phyloP scores from a whole-genome alignment of 2,329 filamentous ascomycete genomes.

The Botrytis cinerea region DNA sequence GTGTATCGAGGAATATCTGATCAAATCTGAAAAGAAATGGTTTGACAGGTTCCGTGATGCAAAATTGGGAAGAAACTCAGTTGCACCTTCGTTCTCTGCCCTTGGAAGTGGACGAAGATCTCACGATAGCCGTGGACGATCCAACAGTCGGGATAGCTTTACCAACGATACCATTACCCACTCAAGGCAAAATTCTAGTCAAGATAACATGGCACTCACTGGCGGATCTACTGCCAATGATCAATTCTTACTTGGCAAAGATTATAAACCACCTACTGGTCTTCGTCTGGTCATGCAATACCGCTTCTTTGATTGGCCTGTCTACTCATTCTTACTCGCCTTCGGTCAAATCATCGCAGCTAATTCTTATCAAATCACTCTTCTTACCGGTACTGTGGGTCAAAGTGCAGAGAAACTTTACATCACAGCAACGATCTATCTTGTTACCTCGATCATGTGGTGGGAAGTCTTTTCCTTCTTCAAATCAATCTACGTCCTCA shows the following conservation, averaged over 20 bases:
- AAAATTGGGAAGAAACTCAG: constrained; percentile 6
- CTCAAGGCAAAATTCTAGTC: constrained; percentile 23
- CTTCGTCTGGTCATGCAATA: constrained; percentile 56
- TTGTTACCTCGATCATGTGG: constrained; percentile 60
- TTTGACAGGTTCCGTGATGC: constrained; percentile 54
- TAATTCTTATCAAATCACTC: constrained; percentile 68
- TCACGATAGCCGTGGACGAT: constrained; percentile 20
- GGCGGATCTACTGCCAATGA: constrained; percentile 19
- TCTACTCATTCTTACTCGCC: constrained; percentile 63
- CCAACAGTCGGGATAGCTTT: constrained; percentile 11
- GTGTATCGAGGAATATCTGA: constrained; percentile 66
- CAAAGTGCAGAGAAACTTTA: constrained; percentile 61
- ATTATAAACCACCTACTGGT: constrained; percentile 57
- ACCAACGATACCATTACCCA: constrained; percentile 22
- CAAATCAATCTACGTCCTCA: constrained; percentile 51
- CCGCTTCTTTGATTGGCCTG: constrained; percentile 63
- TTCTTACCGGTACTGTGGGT: constrained; percentile 64
- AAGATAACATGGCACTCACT: constrained; percentile 20
- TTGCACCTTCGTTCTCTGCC: constrained; percentile 9
- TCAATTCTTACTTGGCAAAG: constrained; percentile 53
- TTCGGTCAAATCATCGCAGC: constrained; percentile 62
- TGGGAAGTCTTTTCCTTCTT: constrained; percentile 62
- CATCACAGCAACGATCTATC: constrained; percentile 60
- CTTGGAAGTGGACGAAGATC: constrained; percentile 47
- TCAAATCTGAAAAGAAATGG: constrained; percentile 68